phyloP scores from a whole-genome alignment of 2,329 filamentous ascomycete genomes.

The Rhexocercosporidium sp. region DNA sequence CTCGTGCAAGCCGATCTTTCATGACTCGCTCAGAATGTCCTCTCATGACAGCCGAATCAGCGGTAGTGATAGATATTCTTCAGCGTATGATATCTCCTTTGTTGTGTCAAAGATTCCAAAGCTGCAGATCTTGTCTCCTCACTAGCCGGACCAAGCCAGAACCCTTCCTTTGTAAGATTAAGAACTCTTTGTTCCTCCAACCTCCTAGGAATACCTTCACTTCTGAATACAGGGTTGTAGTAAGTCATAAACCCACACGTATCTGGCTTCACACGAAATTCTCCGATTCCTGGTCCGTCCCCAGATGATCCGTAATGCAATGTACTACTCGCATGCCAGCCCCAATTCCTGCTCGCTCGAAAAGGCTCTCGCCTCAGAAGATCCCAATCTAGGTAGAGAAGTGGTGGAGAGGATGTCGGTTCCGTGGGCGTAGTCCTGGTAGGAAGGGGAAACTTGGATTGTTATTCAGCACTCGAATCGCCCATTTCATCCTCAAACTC shows the following conservation, averaged over 20 bases:
- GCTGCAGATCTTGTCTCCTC: constrained; percentile 38
- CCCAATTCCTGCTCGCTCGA: constrained; percentile 47
- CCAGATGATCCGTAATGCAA: constrained; percentile 50
- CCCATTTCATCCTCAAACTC: not conserved
- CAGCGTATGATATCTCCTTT: constrained; percentile 47
- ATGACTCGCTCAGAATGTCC: constrained; percentile 42
- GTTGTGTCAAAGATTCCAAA: constrained; percentile 44
- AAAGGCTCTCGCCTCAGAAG: constrained; percentile 45
- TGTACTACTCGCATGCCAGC: constrained; percentile 52
- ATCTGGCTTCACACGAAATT: constrained; percentile 48
- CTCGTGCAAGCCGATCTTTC: constrained; percentile 31
- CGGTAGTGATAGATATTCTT: constrained; percentile 39
- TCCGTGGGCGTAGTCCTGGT: constrained; percentile 45
- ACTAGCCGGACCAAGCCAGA: constrained; percentile 43
- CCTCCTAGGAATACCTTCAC: constrained; percentile 42
- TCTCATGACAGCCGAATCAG: constrained; percentile 45
- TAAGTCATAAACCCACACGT: constrained; percentile 52
- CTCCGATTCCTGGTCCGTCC: constrained; percentile 47
- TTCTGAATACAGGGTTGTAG: constrained; percentile 47
- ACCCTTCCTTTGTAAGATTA: constrained; percentile 50
- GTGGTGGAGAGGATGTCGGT: constrained; percentile 43
- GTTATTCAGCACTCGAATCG: not conserved
- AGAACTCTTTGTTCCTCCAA: constrained; percentile 44
- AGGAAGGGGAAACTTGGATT: not conserved
- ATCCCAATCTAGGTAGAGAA: constrained; percentile 33